Evolutionary conservation across 2,329 filamentous ascomycete genomes (phyloP), one percentile per base, ranked within the genome.

Genomic region (Cadophora luteo-olivacea): DNA sequence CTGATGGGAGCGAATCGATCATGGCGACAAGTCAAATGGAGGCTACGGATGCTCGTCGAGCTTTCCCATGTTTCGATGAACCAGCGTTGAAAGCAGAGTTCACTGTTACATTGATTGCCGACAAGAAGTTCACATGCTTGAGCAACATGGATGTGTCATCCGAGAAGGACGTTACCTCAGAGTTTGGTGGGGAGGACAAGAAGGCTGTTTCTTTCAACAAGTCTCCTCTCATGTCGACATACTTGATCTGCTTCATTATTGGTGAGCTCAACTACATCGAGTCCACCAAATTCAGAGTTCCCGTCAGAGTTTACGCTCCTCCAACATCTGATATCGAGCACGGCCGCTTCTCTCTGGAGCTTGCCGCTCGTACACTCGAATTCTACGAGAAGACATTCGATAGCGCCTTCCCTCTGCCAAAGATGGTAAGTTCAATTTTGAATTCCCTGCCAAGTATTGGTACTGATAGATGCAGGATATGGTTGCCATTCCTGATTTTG

Each of bases 341-440:
- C 77, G 95, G 94, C 55, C 89, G 90, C 65, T 98, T 97, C 84
- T 96, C 95, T 0, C 86, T 97, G 51, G 90, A 97, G 61, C 89
- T 98, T 68, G 95, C 93, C 61, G 95, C 94, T 33, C 92, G 89
- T 80, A 97, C 94, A 1, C 86, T 98, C 38, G 92, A 90, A 33
- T 98, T 97, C 80, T 98, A 98, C 82, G 95, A 98, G 81, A 93
- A 97, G 82, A 92, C 93, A 2, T 98, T 98, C 74, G 92, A 92
- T 74, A 94, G 89, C 79, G 84, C 91, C 38, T 97, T 96, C 78
- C 93, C 93, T 7, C 84, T 97, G 52, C 93, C 93, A 64, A 97
- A 97, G 86, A 96, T 97, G 92, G 69, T 72, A 52, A 65, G 69
- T 61, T 19, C 11, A 25, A 49, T 49, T 11, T 14, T 16, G 11